phyloP scores from a whole-genome alignment of 371 early-diverging fungal species.

The Syncephalastrum sp. region DNA sequence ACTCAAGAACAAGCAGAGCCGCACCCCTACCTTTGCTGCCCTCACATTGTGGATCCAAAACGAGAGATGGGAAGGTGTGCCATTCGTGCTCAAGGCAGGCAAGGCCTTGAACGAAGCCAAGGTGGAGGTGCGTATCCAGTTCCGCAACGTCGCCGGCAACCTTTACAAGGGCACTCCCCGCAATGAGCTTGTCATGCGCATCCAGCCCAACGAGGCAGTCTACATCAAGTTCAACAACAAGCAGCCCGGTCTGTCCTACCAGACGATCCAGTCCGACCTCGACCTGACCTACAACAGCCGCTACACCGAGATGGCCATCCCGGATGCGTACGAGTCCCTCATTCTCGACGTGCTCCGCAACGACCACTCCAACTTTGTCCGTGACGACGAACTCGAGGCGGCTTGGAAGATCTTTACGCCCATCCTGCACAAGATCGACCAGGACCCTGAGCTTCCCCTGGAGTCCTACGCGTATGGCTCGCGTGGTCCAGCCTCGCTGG shows the following conservation, averaged over 20 bases:
- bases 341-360: constrained; percentile 87
- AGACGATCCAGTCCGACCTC: constrained; percentile 83
- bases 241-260: constrained; percentile 74
- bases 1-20: constrained; percentile 57
- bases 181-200: constrained; percentile 94
- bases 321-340: constrained; percentile 95
- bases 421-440: constrained; percentile 84
- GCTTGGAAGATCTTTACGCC: constrained; percentile 98
- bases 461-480: constrained; percentile 78
- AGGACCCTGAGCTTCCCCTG: constrained; percentile 56
- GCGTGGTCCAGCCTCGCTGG: constrained; percentile 81
- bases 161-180: constrained; percentile 73
- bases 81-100: constrained; percentile 89
- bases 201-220: constrained; percentile 92
- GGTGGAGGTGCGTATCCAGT: constrained; percentile 89
- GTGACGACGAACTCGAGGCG: constrained; percentile 92
- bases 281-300: constrained; percentile 88
- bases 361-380: constrained; percentile 96
- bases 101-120: constrained; percentile 88
- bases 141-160: constrained; percentile 82
- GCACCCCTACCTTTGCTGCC: constrained; percentile 87
- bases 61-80: constrained; percentile 91
- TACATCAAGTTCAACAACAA: constrained; percentile 96
- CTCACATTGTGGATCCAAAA: constrained; percentile 79
- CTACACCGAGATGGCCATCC: constrained; percentile 82